These are phyloP conservation scores for Quambalaria eucalypti DNA, from an alignment of 1,284 basidiomycete species.

Conservation along the genomic window DNA sequence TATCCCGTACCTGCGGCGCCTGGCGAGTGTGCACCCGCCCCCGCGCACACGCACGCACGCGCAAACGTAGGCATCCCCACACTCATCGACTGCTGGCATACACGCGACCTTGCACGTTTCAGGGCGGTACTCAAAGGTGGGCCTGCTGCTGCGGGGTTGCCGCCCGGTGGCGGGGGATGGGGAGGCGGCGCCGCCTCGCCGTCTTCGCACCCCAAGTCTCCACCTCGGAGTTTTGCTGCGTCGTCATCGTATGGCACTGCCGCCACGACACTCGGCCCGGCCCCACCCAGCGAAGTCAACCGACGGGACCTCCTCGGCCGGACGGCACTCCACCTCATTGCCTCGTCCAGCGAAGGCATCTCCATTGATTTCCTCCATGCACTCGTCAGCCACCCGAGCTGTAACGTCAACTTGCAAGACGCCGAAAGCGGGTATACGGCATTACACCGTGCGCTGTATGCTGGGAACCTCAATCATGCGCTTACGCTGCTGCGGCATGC, in stretches of 20 bases:
- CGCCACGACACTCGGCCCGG: conserved; percentile 15
- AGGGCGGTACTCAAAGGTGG: conserved; percentile 10
- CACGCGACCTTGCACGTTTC: conserved; percentile 1
- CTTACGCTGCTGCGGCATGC: conserved; percentile 62
- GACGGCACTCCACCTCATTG: conserved; percentile 72
- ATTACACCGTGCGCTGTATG: conserved; percentile 80
- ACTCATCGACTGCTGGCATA: neutral
- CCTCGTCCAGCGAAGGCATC: conserved; percentile 57
- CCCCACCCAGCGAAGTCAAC: conserved; percentile 58
- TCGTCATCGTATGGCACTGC: neutral
- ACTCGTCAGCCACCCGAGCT: conserved; percentile 65
- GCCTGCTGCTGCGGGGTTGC: conserved; percentile 1
- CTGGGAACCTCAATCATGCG: conserved; percentile 71
- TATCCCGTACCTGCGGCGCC: too few relatives aligned
- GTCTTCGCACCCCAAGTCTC: conserved; percentile 6
- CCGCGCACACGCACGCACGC: too few relatives aligned
- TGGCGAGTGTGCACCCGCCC: too few relatives aligned
- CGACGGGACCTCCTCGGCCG: conserved; percentile 63
- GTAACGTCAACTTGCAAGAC: conserved; percentile 77
- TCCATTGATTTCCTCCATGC: conserved; percentile 70
- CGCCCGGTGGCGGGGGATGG: neutral
- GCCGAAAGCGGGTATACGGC: conserved; percentile 66
- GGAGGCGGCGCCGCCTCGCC: neutral
- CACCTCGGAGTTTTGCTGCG: neutral
- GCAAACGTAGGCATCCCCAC: neutral